Conservation (phyloP, 768 basidiomycete genomes). For the Pseudohyphozyma bogoriensis region DNA sequence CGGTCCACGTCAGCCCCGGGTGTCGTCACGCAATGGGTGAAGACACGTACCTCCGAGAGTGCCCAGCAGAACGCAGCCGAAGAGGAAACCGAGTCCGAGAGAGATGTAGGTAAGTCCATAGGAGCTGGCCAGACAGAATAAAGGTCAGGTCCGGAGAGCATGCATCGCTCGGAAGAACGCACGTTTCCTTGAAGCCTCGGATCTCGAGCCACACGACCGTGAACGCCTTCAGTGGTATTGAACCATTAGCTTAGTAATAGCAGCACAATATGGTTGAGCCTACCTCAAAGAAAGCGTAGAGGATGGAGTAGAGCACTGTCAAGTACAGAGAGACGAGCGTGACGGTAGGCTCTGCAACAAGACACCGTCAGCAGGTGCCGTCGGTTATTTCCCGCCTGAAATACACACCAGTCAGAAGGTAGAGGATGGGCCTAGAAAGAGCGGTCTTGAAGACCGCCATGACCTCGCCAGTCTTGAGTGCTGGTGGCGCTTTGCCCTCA, state of each 20-base stretch:
- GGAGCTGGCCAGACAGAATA: no score
- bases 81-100: slow-evolving; percentile 23
- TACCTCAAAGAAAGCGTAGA: slow-evolving; percentile 26
- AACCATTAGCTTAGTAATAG: no score
- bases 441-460: slow-evolving; percentile 7
- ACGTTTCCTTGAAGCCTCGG: slow-evolving; percentile 4
- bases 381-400: neutral
- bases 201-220: slow-evolving; percentile 21
- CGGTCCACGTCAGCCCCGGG: neutral
- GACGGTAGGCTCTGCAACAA: slow-evolving; percentile 22
- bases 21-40: neutral
- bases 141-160: neutral
- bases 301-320: slow-evolving; percentile 14
- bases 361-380: neutral
- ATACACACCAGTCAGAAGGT: slow-evolving; percentile 16
- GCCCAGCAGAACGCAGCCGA: slow-evolving; percentile 6
- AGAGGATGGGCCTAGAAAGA: slow-evolving; percentile 13
- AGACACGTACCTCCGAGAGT: slow-evolving; percentile 1
- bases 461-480: neutral
- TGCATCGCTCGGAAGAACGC: neutral
- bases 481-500: neutral
- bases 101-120: slow-evolving; percentile 25
- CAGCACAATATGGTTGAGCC: no score
- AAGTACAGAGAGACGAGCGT: slow-evolving; percentile 20
- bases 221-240: no score